phyloP scores from a whole-genome alignment of 2,329 filamentous ascomycete genomes.

The Alternaria sp. region DNA sequence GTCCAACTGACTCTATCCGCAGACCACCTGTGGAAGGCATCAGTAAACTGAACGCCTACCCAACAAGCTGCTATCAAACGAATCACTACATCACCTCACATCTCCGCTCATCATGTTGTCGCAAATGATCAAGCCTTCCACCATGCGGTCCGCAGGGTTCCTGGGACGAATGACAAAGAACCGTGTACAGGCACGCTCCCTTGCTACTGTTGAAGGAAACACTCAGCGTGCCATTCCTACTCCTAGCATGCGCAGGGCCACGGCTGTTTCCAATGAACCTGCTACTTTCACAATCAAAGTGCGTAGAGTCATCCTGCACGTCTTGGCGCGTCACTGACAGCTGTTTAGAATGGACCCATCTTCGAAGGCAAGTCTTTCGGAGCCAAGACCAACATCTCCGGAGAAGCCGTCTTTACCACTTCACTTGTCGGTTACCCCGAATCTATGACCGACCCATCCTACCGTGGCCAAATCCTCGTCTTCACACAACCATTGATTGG shows the following conservation, averaged over 20 bases:
- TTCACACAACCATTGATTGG: constrained; percentile 98
- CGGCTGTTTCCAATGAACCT: constrained; percentile 75
- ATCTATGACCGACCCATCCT: constrained; percentile 76
- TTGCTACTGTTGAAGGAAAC: constrained; percentile 75
- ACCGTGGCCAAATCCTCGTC: constrained; percentile 90
- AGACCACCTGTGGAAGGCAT: constrained; percentile 76
- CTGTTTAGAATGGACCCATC: constrained; percentile 81
- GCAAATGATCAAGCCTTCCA: constrained; percentile 63
- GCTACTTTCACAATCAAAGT: constrained; percentile 96
- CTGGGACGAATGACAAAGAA: constrained; percentile 59
- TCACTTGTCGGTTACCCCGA: constrained; percentile 98
- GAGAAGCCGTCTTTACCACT: constrained; percentile 98
- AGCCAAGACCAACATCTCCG: constrained; percentile 94
- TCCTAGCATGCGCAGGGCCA: constrained; percentile 64
- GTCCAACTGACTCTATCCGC: constrained; percentile 35
- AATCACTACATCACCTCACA: constrained; percentile 29
- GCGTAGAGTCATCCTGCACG: constrained; percentile 46
- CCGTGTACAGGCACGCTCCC: constrained; percentile 58
- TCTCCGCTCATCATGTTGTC: constrained; percentile 60
- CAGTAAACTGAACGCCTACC: constrained; percentile 63
- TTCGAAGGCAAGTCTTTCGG: constrained; percentile 97
- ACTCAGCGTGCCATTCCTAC: constrained; percentile 74
- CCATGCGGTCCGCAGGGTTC: constrained; percentile 53
- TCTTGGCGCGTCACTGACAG: constrained; percentile 43
- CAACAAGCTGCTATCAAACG: constrained; percentile 28